These are phyloP conservation scores for Fusarium cicatricum DNA, from an alignment of 2,329 filamentous ascomycete genomes.

Conservation along the genomic window DNA sequence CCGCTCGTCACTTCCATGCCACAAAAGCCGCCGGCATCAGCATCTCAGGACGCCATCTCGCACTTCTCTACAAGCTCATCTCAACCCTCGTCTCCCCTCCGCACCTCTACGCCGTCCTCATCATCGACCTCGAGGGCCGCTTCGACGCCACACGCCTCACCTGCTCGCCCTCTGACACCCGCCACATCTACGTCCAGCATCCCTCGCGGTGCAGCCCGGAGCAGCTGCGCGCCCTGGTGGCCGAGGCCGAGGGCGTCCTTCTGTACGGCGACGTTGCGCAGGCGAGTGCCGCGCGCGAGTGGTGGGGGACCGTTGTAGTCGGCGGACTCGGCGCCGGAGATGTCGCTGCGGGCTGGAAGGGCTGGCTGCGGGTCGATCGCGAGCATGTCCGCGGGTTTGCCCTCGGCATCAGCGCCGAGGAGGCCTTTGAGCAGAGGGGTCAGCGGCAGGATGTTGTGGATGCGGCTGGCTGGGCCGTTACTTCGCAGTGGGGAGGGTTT, in stretches of 20 bases:
- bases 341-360: slow-evolving; percentile 49
- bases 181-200: slow-evolving; percentile 61
- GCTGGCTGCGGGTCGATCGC: slow-evolving; percentile 62
- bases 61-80: slow-evolving; percentile 64
- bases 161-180: slow-evolving; percentile 50
- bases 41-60: slow-evolving; percentile 61
- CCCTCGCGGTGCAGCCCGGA: slow-evolving; percentile 45
- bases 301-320: slow-evolving; percentile 67
- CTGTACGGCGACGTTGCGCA: slow-evolving; percentile 55
- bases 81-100: slow-evolving; percentile 60
- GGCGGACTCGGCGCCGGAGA: slow-evolving; percentile 51
- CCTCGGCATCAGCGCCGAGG: slow-evolving; percentile 51
- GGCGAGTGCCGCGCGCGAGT: slow-evolving; percentile 56
- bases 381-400: slow-evolving; percentile 52
- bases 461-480: slow-evolving; percentile 55
- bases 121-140: slow-evolving; percentile 63
- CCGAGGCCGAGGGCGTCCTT: slow-evolving; percentile 56
- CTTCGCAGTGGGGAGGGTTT: slow-evolving; percentile 60
- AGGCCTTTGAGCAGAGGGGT: slow-evolving; percentile 54
- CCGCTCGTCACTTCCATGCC: slow-evolving; percentile 55
- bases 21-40: slow-evolving; percentile 58
- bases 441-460: slow-evolving; percentile 52
- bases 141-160: slow-evolving; percentile 62
- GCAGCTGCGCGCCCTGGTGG: slow-evolving; percentile 48
- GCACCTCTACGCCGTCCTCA: slow-evolving; percentile 56